phyloP scores from a whole-genome alignment of 352 stramenopile species.

The Phytophthora vignae region DNA sequence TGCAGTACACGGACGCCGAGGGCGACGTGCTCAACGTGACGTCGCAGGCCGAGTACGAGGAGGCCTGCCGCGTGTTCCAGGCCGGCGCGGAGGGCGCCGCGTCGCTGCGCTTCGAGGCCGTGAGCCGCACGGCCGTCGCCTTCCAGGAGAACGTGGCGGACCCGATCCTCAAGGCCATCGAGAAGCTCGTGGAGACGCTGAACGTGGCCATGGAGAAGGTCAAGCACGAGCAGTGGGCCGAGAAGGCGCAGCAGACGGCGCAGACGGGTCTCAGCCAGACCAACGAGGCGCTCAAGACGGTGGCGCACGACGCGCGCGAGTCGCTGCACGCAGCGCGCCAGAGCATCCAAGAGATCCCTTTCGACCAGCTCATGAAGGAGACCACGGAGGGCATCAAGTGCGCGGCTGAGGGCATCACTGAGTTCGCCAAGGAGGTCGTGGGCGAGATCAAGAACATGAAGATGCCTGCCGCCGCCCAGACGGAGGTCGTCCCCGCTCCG shows the following conservation, averaged over 20 bases:
- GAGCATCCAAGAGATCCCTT: slow-evolving; percentile 83
- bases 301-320: slow-evolving; percentile 63
- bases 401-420: slow-evolving; percentile 71
- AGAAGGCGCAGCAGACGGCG: slow-evolving; percentile 58
- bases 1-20: slow-evolving; percentile 88
- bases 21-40: slow-evolving; percentile 77
- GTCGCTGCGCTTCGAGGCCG: slow-evolving; percentile 74
- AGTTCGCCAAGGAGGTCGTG: slow-evolving; percentile 82
- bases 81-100: slow-evolving; percentile 40
- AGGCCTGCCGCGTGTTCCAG: slow-evolving; percentile 70
- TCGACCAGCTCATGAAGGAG: slow-evolving; percentile 85
- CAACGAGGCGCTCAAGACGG: slow-evolving; percentile 70
- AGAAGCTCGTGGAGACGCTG: slow-evolving; percentile 84
- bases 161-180: slow-evolving; percentile 81
- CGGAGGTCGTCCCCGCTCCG: slow-evolving; percentile 40
- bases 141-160: slow-evolving; percentile 87
- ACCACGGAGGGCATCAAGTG: slow-evolving; percentile 83
- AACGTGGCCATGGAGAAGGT: slow-evolving; percentile 84
- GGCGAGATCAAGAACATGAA: slow-evolving; percentile 75
- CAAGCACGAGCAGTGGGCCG: slow-evolving; percentile 81
- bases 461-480: slow-evolving; percentile 24
- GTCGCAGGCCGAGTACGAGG: slow-evolving; percentile 71
- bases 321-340: slow-evolving; percentile 58
- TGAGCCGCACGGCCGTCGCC: slow-evolving; percentile 61
- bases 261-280: slow-evolving; percentile 65